A percentile compares a stretch with the other conserved stretches of the same genome.
These are phyloP conservation scores for Xylaria acuta DNA, from an alignment of 495 filamentous ascomycete genomes.

Conservation along the genomic window DNA sequence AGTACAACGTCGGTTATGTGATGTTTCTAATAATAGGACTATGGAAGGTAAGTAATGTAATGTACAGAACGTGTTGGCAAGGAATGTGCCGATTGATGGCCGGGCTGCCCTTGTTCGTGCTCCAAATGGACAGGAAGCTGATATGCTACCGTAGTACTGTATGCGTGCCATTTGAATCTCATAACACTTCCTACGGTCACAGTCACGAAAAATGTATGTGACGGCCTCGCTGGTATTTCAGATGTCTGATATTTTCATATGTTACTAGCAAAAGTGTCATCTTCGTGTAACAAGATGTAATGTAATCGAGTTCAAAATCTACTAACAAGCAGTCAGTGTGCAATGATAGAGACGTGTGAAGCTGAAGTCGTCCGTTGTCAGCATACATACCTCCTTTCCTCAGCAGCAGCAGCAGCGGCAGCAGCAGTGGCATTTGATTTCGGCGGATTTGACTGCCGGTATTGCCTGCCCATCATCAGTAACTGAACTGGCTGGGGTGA, in stretches of 20 bases:
- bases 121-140: slow-evolving; percentile 3
- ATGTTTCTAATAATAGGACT: slow-evolving; percentile 12
- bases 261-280: not conserved
- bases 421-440: not conserved
- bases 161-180: slow-evolving; percentile 9
- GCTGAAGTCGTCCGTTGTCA: not conserved
- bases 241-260: not conserved
- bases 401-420: not conserved
- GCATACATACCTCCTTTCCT: not conserved
- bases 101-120: slow-evolving; percentile 5
- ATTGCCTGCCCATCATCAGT: not conserved
- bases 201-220: not conserved
- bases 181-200: not conserved
- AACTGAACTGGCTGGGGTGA: slow-evolving; percentile 14
- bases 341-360: not conserved
- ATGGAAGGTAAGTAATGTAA: not conserved
- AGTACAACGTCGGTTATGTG: slow-evolving; percentile 5
- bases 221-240: not conserved
- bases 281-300: not conserved
- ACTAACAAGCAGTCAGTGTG: not conserved
- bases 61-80: slow-evolving; percentile 15
- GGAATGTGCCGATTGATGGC: slow-evolving; percentile 17
- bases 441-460: slow-evolving; percentile 3
- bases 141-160: not conserved
- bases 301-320: not conserved